A percentile compares a stretch with the other conserved stretches of the same genome.
phyloP scores from a whole-genome alignment of 371 early-diverging fungal genomes.

The Rhizopus sp. region DNA sequence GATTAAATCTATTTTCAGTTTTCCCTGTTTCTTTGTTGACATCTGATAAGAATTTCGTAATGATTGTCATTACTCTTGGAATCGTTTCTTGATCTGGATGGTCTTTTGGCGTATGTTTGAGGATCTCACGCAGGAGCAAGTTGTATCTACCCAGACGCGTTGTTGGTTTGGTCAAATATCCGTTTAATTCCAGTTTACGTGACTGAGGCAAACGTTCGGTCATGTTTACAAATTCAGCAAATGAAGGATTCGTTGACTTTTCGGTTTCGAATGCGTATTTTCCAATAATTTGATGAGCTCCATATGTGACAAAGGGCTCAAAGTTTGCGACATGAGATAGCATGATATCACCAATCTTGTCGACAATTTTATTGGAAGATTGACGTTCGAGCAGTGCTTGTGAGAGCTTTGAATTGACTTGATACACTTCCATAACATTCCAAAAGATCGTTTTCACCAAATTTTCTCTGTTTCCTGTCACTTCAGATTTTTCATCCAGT shows the following conservation, averaged over 20 bases:
- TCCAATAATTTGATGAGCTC: conserved; percentile 84
- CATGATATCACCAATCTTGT: conserved; percentile 87
- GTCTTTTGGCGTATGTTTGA: conserved; percentile 81
- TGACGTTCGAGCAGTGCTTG: conserved; percentile 72
- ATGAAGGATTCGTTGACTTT: conserved; percentile 61
- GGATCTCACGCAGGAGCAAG: conserved; percentile 78
- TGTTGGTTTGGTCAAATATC: conserved; percentile 84
- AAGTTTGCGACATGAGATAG: conserved; percentile 71
- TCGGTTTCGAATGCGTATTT: conserved; percentile 84
- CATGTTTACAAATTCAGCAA: conserved; percentile 76
- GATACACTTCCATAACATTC: conserved; percentile 76
- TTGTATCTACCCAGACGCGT: conserved; percentile 90
- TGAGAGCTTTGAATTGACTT: conserved; percentile 69
- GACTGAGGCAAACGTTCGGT: conserved; percentile 77
- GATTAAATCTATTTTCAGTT: conserved; percentile 66
- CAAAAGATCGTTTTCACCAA: conserved; percentile 82
- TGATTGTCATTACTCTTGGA: conserved; percentile 65
- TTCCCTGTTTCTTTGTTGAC: conserved; percentile 86
- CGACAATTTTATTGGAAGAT: conserved; percentile 66
- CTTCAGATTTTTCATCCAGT: conserved; percentile 55
- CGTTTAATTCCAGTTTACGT: conserved; percentile 79
- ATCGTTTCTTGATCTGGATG: conserved; percentile 77
- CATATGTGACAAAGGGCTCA: conserved; percentile 85
- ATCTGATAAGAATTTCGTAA: conserved; percentile 70
- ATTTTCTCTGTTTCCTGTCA: conserved; percentile 49